phyloP scores from a whole-genome alignment of 164 flowering plant species.

The Aristolochia californica region DNA sequence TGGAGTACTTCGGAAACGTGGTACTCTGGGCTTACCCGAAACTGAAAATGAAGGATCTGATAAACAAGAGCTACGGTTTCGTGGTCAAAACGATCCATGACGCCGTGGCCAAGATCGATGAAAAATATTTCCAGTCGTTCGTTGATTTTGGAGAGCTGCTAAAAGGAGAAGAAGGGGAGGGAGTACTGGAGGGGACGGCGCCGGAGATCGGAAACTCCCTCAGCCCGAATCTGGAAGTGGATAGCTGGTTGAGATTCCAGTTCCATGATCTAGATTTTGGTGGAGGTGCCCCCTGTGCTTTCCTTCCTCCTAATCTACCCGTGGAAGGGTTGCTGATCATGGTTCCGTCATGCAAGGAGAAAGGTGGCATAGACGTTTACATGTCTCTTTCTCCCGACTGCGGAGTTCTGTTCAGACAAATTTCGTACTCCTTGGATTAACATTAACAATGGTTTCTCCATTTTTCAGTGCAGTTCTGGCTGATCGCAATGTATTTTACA shows the following conservation, averaged over 20 bases:
- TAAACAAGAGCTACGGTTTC: conserved; percentile 4
- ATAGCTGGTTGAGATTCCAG: conserved; percentile 1
- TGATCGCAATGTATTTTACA: too few species aligned
- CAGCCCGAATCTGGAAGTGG: neutral
- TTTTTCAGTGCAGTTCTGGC: too few species aligned
- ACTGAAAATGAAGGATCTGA: conserved; percentile 5
- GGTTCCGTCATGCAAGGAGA: conserved; percentile 6
- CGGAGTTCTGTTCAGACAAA: conserved; percentile 1
- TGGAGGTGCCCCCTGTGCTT: conserved; percentile 8
- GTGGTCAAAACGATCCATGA: conserved; percentile 11
- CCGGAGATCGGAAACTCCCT: neutral
- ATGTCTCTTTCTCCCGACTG: conserved; percentile 1
- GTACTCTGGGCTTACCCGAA: conserved; percentile 7
- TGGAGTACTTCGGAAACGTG: conserved; percentile 9
- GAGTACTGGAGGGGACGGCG: neutral
- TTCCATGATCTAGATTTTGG: conserved; percentile 10
- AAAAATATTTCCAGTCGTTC: conserved; percentile 10
- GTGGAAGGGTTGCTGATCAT: conserved; percentile 9
- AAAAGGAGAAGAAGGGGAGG: conserved; percentile 2
- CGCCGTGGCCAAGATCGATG: conserved; percentile 4
- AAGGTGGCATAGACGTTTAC: neutral
- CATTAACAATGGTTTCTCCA: too few species aligned
- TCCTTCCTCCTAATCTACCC: conserved; percentile 10
- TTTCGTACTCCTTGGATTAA: conserved; percentile 4
- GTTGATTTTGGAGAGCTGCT: conserved; percentile 2